Conservation (phyloP, 257 asterid genomes). For the Rhazya stricta region DNA sequence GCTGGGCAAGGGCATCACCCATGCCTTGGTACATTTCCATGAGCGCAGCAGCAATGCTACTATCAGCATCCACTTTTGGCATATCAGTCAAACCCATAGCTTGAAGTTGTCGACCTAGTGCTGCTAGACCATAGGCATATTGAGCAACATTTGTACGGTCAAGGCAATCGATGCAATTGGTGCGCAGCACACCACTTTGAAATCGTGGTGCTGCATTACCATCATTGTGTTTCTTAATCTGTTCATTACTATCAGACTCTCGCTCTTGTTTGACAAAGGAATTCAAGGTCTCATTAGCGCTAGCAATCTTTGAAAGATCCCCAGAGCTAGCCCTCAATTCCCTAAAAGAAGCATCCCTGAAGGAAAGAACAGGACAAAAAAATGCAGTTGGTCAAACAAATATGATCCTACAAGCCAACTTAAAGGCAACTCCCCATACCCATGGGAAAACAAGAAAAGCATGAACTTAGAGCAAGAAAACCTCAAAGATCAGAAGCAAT, state of each 20-base stretch:
- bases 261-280: conserved; percentile 53
- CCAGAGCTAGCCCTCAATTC: conserved; percentile 67
- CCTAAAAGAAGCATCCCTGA: conserved; percentile 73
- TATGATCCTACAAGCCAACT: neutral
- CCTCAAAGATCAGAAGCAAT: neutral
- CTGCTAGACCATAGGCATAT: conserved; percentile 94
- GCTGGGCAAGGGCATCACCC: conserved; percentile 99
- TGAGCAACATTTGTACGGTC: conserved; percentile 98
- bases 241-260: conserved; percentile 49
- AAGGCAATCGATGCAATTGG: conserved; percentile 97
- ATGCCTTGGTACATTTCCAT: conserved; percentile 99
- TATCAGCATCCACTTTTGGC: conserved; percentile 88
- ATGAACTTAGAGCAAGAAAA: neutral
- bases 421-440: neutral
- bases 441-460: neutral
- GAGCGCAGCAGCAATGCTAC: conserved; percentile 96
- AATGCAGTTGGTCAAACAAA: neutral
- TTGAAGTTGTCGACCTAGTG: conserved; percentile 92
- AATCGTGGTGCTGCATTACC: conserved; percentile 41
- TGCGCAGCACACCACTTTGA: conserved; percentile 98
- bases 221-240: conserved; percentile 31
- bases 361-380: conserved; percentile 17
- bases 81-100: conserved; percentile 81
- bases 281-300: conserved; percentile 37
- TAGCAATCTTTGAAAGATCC: conserved; percentile 59